phyloP scores from a whole-genome alignment of 306 rosid species.

The Purshia tridentata region DNA sequence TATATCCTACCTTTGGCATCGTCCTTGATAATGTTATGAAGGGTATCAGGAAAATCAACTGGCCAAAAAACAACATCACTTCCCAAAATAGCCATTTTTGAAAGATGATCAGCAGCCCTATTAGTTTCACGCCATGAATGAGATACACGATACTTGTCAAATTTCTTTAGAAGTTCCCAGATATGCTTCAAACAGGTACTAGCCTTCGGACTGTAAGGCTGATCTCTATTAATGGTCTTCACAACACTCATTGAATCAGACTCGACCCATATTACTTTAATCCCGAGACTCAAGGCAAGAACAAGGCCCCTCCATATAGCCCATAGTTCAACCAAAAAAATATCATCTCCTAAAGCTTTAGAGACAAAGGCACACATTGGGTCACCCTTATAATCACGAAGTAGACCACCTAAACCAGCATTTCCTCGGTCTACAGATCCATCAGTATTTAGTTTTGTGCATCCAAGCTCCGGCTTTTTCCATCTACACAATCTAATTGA shows the following conservation, averaged over 20 bases:
- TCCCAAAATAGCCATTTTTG: conserved; percentile 44
- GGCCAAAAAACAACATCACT: conserved; percentile 58
- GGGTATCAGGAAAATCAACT: conserved; percentile 43
- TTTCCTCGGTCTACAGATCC: conserved; percentile 44
- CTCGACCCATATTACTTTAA: conserved; percentile 25
- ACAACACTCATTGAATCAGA: conserved; percentile 35
- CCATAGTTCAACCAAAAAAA: conserved; percentile 30
- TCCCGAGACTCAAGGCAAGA: conserved; percentile 25
- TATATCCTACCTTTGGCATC: conserved; percentile 60
- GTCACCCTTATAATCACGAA: conserved; percentile 43
- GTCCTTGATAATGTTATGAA: conserved; percentile 44
- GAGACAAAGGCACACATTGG: conserved; percentile 62
- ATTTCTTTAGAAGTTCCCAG: conserved; percentile 41
- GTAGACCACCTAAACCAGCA: conserved; percentile 56
- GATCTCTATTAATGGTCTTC: conserved; percentile 38
- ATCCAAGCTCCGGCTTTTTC: conserved; percentile 51
- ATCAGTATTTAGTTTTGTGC: conserved; percentile 66
- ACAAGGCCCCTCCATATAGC: conserved; percentile 36
- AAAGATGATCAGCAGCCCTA: conserved; percentile 67
- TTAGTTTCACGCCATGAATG: conserved; percentile 76
- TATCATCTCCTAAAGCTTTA: conserved; percentile 38
- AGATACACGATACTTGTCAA: conserved; percentile 41
- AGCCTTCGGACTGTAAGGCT: conserved; percentile 36
- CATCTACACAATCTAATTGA: conserved; percentile 46
- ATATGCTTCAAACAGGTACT: conserved; percentile 34